phyloP scores from a whole-genome alignment of 495 filamentous ascomycete species.

The Zalerion maritima region DNA sequence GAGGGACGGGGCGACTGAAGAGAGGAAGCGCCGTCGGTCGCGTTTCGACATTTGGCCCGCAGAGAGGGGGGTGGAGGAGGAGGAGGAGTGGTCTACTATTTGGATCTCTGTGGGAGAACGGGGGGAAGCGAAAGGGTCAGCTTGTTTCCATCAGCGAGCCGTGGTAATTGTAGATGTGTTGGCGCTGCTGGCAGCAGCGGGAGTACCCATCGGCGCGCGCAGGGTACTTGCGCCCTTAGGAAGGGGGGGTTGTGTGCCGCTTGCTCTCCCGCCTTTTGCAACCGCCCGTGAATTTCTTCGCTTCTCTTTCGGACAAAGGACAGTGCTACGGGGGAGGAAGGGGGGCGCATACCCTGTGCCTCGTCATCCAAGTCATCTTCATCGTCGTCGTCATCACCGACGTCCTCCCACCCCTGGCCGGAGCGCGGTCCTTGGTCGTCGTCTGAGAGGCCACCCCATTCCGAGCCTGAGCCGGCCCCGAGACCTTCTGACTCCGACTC shows the following conservation, averaged over 20 bases:
- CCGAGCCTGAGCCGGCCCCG: constrained; percentile 26
- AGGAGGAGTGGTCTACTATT: constrained; percentile 49
- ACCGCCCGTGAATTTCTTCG: too few relatives aligned
- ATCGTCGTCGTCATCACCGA: constrained; percentile 4
- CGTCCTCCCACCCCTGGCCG: background rate
- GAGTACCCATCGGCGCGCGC: too few relatives aligned
- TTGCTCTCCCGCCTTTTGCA: too few relatives aligned
- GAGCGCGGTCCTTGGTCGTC: constrained; percentile 25
- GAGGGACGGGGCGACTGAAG: background rate
- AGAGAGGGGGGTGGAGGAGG: constrained; percentile 13
- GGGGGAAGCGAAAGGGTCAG: too few relatives aligned
- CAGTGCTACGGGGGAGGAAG: too few relatives aligned
- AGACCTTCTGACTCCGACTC: constrained; percentile 14
- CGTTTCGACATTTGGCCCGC: constrained; percentile 42
- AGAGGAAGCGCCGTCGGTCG: constrained; percentile 35
- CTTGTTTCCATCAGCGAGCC: too few relatives aligned
- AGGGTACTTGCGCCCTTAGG: too few relatives aligned
- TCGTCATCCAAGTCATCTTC: constrained; percentile 11
- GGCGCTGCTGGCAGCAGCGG: too few relatives aligned
- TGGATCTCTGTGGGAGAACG: constrained; percentile 23
- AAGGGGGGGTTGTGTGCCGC: too few relatives aligned
- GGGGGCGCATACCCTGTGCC: too few relatives aligned
- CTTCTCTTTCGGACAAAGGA: too few relatives aligned
- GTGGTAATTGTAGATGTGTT: too few relatives aligned
- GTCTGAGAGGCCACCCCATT: constrained; percentile 54